phyloP scores from a whole-genome alignment of 164 flowering plant genomes.

The Tinospora cordifolia region DNA sequence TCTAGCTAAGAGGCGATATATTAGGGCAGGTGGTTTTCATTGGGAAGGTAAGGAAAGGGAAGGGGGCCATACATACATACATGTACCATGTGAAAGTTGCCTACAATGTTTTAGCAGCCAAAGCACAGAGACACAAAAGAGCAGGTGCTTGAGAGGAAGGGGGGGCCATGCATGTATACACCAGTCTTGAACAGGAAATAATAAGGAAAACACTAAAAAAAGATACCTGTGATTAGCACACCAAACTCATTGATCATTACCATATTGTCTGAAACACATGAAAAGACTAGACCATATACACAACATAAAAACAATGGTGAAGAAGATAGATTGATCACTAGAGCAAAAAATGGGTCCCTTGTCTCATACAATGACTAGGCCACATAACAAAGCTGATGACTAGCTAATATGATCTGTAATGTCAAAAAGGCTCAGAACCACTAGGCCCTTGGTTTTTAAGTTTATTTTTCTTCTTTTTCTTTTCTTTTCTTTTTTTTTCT shows the following conservation, averaged over 20 bases:
- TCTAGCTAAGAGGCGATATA: background rate
- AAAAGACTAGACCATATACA: background rate
- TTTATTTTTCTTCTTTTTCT: too few relatives aligned
- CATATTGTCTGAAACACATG: background rate
- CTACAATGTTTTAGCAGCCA: background rate
- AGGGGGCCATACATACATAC: background rate
- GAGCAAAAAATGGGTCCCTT: background rate
- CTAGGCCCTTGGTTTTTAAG: background rate
- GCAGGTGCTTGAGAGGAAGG: background rate
- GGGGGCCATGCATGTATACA: background rate
- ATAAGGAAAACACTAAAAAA: background rate
- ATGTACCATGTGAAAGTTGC: background rate
- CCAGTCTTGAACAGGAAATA: background rate
- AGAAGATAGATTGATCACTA: too few relatives aligned
- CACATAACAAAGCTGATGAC: background rate
- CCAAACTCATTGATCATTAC: background rate
- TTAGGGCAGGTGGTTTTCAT: background rate
- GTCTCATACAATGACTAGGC: background rate
- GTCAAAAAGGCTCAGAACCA: background rate
- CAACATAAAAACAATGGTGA: too few relatives aligned
- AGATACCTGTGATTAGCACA: too few relatives aligned
- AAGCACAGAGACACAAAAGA: conserved; percentile 1
- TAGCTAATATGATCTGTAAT: background rate
- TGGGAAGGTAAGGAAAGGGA: background rate
- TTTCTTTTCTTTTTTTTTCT: too few relatives aligned